Percentiles rank a stretch among this genome's conserved stretches.
These are phyloP conservation scores for Anacardium occidentale DNA, from an alignment of 345 rosid species.

Conservation along the genomic window DNA sequence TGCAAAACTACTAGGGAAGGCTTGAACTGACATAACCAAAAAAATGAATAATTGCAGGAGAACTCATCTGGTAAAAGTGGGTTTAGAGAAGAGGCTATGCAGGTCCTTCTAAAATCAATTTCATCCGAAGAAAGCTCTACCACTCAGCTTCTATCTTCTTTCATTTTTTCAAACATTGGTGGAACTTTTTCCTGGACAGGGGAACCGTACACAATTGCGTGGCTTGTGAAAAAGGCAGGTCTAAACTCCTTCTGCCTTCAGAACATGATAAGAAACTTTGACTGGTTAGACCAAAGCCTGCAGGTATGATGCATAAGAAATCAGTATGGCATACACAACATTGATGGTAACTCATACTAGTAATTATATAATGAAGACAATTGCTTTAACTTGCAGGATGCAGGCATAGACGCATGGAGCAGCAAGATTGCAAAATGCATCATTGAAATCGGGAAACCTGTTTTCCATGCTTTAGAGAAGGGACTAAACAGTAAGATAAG, in stretches of 20 bases:
- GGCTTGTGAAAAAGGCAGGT: slow-evolving; percentile 89
- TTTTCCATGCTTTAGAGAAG: slow-evolving; percentile 48
- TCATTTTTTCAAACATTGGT: slow-evolving; percentile 74
- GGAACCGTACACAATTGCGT: slow-evolving; percentile 78
- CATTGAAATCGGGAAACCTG: slow-evolving; percentile 47
- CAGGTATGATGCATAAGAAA: slow-evolving; percentile 41
- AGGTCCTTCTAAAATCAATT: slow-evolving; percentile 52
- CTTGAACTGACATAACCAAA: slow-evolving; percentile 2
- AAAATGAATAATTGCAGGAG: slow-evolving; percentile 46
- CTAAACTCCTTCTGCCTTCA: slow-evolving; percentile 51
- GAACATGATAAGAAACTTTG: slow-evolving; percentile 70
- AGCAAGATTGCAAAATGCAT: slow-evolving; percentile 63
- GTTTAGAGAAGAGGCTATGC: slow-evolving; percentile 52
- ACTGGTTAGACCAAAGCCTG: slow-evolving; percentile 75
- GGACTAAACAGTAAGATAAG: slow-evolving; percentile 66
- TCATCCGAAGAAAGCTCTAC: slow-evolving; percentile 46
- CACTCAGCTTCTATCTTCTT: slow-evolving; percentile 51
- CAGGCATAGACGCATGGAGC: slow-evolving; percentile 66
- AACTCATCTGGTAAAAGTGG: slow-evolving; percentile 41
- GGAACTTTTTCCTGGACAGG: slow-evolving; percentile 91
- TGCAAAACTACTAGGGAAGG: not conserved
- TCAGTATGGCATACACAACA: not conserved
- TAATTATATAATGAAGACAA: not conserved
- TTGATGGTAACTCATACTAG: not conserved
- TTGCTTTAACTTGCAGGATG: slow-evolving; percentile 48